Evolutionary conservation across 2,329 filamentous ascomycete species (phyloP).

Genomic region (Colletotrichum brevisporum): DNA sequence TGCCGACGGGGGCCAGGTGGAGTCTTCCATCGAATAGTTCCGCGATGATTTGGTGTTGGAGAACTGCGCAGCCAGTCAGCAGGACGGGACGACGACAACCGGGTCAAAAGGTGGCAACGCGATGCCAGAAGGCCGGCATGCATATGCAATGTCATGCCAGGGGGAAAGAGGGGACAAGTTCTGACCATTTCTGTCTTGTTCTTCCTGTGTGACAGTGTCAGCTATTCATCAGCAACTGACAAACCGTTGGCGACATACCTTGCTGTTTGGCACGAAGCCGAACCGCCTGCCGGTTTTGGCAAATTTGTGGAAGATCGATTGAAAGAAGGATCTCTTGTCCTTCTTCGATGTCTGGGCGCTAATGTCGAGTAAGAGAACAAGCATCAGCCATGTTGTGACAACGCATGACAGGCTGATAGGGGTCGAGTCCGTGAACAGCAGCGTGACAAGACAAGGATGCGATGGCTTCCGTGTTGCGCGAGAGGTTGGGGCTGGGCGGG

Average conservation of each 20-base stretch:
- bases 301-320: constrained; percentile 33
- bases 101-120: not conserved
- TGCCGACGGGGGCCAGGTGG: constrained; percentile 46
- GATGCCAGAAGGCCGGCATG: not conserved
- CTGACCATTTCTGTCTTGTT: constrained; percentile 49
- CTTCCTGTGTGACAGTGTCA: constrained; percentile 43
- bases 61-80: constrained; percentile 39
- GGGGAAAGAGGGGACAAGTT: not conserved
- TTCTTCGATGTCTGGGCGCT: constrained; percentile 15
- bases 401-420: not conserved
- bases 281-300: constrained; percentile 32
- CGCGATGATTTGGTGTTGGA: constrained; percentile 48
- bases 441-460: not conserved
- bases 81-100: not conserved
- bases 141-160: not conserved
- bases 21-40: constrained; percentile 48
- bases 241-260: constrained; percentile 23
- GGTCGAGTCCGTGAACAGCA: not conserved
- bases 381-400: not conserved
- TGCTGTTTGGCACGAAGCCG: constrained; percentile 37
- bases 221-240: not conserved
- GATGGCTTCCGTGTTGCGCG: not conserved
- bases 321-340: constrained; percentile 25
- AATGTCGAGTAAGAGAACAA: not conserved
- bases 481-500: not conserved